Conservation (phyloP, 257 asterid genomes). For the Jacaranda copaia region DNA sequence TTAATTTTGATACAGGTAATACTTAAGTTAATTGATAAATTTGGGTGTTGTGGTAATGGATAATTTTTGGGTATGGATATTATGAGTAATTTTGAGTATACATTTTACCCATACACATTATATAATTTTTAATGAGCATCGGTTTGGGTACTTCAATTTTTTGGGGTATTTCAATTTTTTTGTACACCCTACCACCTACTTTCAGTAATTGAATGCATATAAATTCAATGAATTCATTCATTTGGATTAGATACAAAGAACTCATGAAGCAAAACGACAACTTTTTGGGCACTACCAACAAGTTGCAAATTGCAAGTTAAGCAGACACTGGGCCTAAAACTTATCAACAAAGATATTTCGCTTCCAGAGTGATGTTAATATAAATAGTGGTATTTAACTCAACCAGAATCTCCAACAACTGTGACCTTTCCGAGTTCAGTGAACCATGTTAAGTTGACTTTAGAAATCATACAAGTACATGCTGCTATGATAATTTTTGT, state of each 20-base stretch:
- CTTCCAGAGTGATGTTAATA: background rate
- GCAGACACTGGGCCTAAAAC: background rate
- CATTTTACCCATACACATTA: no score
- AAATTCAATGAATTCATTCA: background rate
- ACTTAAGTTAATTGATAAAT: no score
- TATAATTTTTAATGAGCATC: no score
- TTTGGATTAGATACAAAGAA: background rate
- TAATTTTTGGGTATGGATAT: no score
- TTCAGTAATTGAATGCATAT: background rate
- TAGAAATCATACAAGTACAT: constrained; percentile 1
- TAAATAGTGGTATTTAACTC: background rate
- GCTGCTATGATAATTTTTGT: background rate
- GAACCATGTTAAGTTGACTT: constrained; percentile 6
- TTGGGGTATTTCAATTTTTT: no score
- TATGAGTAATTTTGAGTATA: no score
- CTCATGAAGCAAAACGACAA: constrained; percentile 8
- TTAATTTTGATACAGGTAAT: no score
- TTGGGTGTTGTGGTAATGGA: no score
- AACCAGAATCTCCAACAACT: background rate
- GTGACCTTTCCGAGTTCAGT: constrained; percentile 5
- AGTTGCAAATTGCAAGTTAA: constrained; percentile 5
- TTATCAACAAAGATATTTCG: background rate
- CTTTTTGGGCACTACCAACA: constrained; percentile 10
- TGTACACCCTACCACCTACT: no score
- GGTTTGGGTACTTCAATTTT: no score